These are phyloP conservation scores for Symbiotaphrina buchneri DNA, from an alignment of 495 filamentous ascomycete genomes.

Conservation along the genomic window DNA sequence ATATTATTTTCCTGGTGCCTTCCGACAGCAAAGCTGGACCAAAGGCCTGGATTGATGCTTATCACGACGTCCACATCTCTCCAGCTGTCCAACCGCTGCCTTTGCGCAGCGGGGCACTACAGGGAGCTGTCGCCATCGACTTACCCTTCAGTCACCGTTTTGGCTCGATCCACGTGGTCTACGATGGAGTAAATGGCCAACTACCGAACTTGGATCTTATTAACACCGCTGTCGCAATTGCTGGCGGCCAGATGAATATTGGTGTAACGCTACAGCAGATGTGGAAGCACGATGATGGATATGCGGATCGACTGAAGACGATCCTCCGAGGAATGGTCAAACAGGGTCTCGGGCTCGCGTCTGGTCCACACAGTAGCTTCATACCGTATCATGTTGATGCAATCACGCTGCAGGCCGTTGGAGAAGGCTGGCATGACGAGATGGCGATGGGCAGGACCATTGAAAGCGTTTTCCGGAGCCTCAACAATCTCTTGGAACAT, in stretches of 20 bases:
- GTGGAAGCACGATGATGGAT: constrained; percentile 63
- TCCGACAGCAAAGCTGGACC: constrained; percentile 75
- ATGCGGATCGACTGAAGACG: constrained; percentile 61
- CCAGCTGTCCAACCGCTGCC: constrained; percentile 50
- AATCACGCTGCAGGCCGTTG: constrained; percentile 73
- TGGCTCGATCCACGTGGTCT: constrained; percentile 69
- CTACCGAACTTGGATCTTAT: constrained; percentile 88
- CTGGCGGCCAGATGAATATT: constrained; percentile 83
- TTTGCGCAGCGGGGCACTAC: constrained; percentile 77
- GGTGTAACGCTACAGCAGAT: constrained; percentile 64
- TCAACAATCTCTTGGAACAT: constrained; percentile 93
- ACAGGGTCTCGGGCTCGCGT: constrained; percentile 75
- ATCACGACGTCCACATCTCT: constrained; percentile 66
- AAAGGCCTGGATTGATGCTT: constrained; percentile 94
- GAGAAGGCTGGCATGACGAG: constrained; percentile 89
- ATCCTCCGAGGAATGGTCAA: constrained; percentile 87
- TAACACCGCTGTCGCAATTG: constrained; percentile 78
- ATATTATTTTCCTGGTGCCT: constrained; percentile 82
- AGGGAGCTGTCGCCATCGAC: constrained; percentile 85
- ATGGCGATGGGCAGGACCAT: constrained; percentile 81
- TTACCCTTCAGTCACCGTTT: constrained; percentile 71
- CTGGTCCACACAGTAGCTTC: constrained; percentile 81
- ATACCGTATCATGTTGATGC: constrained; percentile 97
- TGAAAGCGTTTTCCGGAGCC: constrained; percentile 69
- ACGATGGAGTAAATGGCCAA: constrained; percentile 93